Evolutionary conservation across 352 stramenopile species (phyloP).

Genomic region (Peronospora tabacina): DNA sequence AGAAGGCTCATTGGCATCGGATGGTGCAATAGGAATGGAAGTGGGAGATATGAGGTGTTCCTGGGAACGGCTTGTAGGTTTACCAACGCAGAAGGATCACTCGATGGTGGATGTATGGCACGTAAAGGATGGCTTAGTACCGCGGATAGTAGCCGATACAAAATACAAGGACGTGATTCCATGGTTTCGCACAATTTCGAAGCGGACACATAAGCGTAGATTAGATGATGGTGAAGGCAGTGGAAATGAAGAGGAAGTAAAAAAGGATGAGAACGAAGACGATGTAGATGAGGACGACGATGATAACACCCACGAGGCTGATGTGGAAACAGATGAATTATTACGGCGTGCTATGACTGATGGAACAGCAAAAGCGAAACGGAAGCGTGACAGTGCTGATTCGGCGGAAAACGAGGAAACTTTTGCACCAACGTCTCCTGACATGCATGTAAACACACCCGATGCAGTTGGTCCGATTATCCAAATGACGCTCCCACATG

Average conservation of each 20-base stretch:
- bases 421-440: conserved; percentile 45
- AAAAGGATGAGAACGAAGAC: conserved; percentile 54
- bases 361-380: conserved; percentile 35
- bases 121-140: conserved; percentile 37
- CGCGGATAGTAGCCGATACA: conserved; percentile 52
- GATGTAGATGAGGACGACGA: conserved; percentile 54
- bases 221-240: conserved; percentile 32
- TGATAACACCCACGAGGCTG: conserved; percentile 35
- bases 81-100: conserved; percentile 46
- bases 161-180: conserved; percentile 57
- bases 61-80: conserved; percentile 53
- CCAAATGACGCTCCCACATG: conserved; percentile 52
- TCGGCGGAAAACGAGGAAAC: conserved; percentile 57
- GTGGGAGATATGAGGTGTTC: conserved; percentile 35
- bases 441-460: conserved; percentile 65
- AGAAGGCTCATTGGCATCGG: conserved; percentile 11
- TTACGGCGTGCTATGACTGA: conserved; percentile 19
- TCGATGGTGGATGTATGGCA: conserved; percentile 77
- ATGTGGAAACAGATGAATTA: conserved; percentile 42
- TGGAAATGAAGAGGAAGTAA: conserved; percentile 40
- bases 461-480: conserved; percentile 38
- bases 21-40: conserved; percentile 14
- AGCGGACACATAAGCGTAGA: conserved; percentile 33
- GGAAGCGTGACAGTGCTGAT: conserved; percentile 37
- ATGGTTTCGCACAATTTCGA: conserved; percentile 42